phyloP scores from a whole-genome alignment of 352 stramenopile genomes.

The Pythium dissimile region DNA sequence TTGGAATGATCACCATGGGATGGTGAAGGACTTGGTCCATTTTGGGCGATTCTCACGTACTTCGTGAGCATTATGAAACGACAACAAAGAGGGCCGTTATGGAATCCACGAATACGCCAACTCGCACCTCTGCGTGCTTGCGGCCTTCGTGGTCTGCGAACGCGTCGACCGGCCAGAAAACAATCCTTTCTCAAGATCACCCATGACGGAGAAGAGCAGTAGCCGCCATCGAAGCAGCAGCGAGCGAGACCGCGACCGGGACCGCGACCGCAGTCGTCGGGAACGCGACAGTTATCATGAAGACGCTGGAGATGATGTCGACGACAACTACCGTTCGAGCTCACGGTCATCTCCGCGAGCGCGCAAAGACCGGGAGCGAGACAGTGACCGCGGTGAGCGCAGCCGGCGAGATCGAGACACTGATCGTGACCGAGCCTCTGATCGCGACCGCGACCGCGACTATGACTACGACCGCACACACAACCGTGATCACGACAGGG shows the following conservation, averaged over 20 bases:
- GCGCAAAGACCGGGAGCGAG: constrained; percentile 31
- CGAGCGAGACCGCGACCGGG: constrained; percentile 16
- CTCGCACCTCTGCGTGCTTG: not conserved
- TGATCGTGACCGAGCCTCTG: constrained; percentile 25
- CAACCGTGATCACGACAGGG: constrained; percentile 22
- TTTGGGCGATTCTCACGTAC: not conserved
- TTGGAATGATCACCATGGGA: not conserved
- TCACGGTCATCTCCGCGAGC: constrained; percentile 11
- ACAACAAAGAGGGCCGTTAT: not conserved
- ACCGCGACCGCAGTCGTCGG: constrained; percentile 14
- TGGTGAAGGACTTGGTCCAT: not conserved
- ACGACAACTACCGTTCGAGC: constrained; percentile 1
- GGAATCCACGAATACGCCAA: constrained; percentile 8
- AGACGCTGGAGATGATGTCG: constrained; percentile 5
- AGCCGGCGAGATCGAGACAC: constrained; percentile 27
- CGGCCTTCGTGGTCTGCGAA: not conserved
- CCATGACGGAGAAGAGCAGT: constrained; percentile 21
- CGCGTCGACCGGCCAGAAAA: not conserved
- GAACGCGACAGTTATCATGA: constrained; percentile 20
- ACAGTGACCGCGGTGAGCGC: constrained; percentile 32
- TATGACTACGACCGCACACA: constrained; percentile 17
- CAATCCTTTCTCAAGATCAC: not conserved
- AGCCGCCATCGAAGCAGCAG: constrained; percentile 8
- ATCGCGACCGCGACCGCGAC: constrained; percentile 33
- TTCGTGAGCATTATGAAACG: not conserved